phyloP scores from a whole-genome alignment of 2,329 filamentous ascomycete species.

The Pezicula neosporulosa region DNA sequence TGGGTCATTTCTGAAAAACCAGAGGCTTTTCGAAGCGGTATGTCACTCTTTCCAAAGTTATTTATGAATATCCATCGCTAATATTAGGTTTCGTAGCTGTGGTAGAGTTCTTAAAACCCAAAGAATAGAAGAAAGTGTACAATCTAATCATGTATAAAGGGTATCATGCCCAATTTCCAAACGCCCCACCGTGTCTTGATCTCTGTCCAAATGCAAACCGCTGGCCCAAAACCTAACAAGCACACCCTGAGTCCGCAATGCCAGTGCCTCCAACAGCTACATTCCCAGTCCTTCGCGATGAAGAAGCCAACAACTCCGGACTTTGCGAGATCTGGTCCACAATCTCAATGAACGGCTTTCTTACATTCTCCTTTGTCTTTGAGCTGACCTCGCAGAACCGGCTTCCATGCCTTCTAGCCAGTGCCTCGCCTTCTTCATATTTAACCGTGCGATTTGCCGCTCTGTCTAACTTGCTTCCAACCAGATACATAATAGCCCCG shows the following conservation, averaged over 20 bases:
- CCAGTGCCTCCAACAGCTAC: conserved; percentile 20
- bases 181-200: conserved; percentile 3
- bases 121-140: conserved; percentile 38
- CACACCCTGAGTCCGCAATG: conserved; percentile 15
- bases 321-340: conserved; percentile 46
- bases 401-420: conserved; percentile 42
- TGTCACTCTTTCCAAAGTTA: conserved; percentile 23
- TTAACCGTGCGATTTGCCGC: conserved; percentile 40
- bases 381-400: conserved; percentile 52
- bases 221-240: conserved; percentile 15
- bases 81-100: conserved; percentile 44
- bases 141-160: conserved; percentile 31
- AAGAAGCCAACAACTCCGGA: conserved; percentile 35
- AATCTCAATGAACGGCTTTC: conserved; percentile 47
- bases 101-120: conserved; percentile 55
- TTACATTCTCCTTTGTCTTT: conserved; percentile 49
- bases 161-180: conserved; percentile 24
- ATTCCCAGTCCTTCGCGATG: conserved; percentile 15
- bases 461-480: conserved; percentile 51
- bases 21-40: conserved; percentile 71
- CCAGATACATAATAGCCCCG: conserved; percentile 46
- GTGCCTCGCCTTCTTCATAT: conserved; percentile 41
- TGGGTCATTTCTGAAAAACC: conserved; percentile 91
- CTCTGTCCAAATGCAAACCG: background rate
- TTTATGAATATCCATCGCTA: conserved; percentile 2